phyloP scores from a whole-genome alignment of 75 land plant species.

The Adiantum capillusveneris region DNA sequence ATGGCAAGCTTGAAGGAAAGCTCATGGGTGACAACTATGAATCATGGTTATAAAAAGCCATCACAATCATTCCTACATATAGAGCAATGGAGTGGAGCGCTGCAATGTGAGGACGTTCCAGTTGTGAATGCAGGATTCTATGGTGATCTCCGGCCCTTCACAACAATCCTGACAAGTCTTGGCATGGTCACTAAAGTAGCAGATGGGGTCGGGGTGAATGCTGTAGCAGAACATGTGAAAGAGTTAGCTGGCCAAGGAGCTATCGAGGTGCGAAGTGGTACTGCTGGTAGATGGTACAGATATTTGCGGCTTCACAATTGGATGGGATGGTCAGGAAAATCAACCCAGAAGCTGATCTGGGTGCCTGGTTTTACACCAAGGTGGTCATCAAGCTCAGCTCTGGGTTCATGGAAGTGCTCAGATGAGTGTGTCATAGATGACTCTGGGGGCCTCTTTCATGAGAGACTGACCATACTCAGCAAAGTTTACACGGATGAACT shows the following conservation, averaged over 20 bases:
- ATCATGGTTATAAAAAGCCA: slow-evolving; percentile 4
- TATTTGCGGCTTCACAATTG: neutral
- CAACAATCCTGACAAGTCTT: neutral
- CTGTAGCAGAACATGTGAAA: neutral
- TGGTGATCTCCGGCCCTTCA: neutral
- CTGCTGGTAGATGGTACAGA: neutral
- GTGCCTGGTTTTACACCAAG: too few species aligned
- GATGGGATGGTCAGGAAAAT: too few species aligned
- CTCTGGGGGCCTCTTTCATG: neutral
- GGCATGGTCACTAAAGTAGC: neutral
- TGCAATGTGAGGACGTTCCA: neutral
- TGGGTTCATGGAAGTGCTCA: neutral
- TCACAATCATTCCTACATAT: neutral
- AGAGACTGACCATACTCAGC: neutral
- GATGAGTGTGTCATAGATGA: slow-evolving; percentile 11
- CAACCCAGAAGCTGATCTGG: neutral
- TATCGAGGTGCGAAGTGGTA: neutral
- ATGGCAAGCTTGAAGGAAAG: neutral
- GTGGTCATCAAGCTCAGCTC: neutral
- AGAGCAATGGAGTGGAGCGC: neutral
- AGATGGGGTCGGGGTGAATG: neutral
- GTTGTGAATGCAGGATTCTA: slow-evolving; percentile 5
- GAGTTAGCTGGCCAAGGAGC: neutral
- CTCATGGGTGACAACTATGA: neutral
- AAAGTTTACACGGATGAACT: neutral